These are phyloP conservation scores for Penicillium turbatum DNA, from an alignment of 495 filamentous ascomycete species.

Conservation along the genomic window DNA sequence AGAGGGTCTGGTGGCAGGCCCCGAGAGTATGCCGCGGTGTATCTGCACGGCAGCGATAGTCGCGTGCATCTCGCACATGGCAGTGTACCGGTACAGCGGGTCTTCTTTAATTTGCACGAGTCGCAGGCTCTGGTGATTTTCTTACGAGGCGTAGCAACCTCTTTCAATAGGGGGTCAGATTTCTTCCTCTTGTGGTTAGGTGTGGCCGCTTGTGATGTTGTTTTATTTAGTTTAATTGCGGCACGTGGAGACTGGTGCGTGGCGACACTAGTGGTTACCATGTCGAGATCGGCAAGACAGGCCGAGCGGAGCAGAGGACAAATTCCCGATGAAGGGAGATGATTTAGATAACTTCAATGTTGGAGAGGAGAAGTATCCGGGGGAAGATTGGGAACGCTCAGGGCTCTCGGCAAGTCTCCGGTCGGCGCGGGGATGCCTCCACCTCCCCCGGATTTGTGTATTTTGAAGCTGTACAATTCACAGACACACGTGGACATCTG, in stretches of 20 bases:
- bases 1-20: constrained; percentile 42
- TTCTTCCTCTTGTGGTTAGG: constrained; percentile 32
- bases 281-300: constrained; percentile 12
- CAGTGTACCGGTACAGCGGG: constrained; percentile 43
- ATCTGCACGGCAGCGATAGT: constrained; percentile 38
- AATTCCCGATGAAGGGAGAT: background rate
- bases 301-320: constrained; percentile 8
- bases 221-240: constrained; percentile 4
- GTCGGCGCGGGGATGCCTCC: constrained; percentile 5
- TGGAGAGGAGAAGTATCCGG: constrained; percentile 12
- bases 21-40: constrained; percentile 43
- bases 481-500: background rate
- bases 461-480: background rate
- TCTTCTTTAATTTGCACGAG: constrained; percentile 46
- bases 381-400: background rate
- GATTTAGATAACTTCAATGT: background rate
- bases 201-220: background rate
- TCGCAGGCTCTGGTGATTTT: constrained; percentile 48
- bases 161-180: constrained; percentile 18
- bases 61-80: constrained; percentile 41
- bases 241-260: constrained; percentile 14
- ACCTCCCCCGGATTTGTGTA: constrained; percentile 2
- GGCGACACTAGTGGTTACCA: constrained; percentile 21
- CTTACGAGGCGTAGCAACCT: constrained; percentile 24
- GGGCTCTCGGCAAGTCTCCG: constrained; percentile 1